Conservation (phyloP, 2,329 filamentous ascomycete species). For the Diplodia mutila region DNA sequence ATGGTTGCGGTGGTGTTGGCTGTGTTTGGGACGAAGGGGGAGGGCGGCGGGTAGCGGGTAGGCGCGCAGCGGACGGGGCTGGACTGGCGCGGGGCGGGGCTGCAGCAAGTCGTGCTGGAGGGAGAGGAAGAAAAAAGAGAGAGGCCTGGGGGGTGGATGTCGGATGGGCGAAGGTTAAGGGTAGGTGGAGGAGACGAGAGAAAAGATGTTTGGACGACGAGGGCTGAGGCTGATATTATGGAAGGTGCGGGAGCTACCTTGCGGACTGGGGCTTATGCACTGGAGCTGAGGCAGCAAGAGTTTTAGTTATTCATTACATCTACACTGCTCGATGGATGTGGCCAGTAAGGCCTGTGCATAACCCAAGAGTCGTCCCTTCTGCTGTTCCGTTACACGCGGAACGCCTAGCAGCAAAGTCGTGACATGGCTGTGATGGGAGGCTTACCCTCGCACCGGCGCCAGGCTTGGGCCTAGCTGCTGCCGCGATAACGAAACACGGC, state of each 20-base stretch:
- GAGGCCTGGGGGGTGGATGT: background rate
- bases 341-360: slow-evolving; percentile 32
- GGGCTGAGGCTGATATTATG: slow-evolving; percentile 26
- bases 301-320: slow-evolving; percentile 26
- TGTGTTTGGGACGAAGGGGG: slow-evolving; percentile 14
- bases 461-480: slow-evolving; percentile 24
- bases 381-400: slow-evolving; percentile 39
- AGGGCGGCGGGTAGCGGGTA: background rate
- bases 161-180: background rate
- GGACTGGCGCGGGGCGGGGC: background rate
- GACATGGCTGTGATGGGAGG: slow-evolving; percentile 27
- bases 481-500: slow-evolving; percentile 25
- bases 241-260: slow-evolving; percentile 17
- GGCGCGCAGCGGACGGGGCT: background rate
- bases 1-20: slow-evolving; percentile 37
- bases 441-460: slow-evolving; percentile 26
- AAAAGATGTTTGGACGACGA: slow-evolving; percentile 4
- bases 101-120: background rate
- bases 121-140: background rate
- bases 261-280: slow-evolving; percentile 26
- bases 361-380: slow-evolving; percentile 34
- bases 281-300: slow-evolving; percentile 27
- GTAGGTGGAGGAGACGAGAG: background rate
- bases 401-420: slow-evolving; percentile 31
- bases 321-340: slow-evolving; percentile 24